Percentiles rank a stretch among this genome's conserved stretches.
These are phyloP conservation scores for Erysimum cheiranthoides DNA, from an alignment of 345 rosid species.

Conservation along the genomic window DNA sequence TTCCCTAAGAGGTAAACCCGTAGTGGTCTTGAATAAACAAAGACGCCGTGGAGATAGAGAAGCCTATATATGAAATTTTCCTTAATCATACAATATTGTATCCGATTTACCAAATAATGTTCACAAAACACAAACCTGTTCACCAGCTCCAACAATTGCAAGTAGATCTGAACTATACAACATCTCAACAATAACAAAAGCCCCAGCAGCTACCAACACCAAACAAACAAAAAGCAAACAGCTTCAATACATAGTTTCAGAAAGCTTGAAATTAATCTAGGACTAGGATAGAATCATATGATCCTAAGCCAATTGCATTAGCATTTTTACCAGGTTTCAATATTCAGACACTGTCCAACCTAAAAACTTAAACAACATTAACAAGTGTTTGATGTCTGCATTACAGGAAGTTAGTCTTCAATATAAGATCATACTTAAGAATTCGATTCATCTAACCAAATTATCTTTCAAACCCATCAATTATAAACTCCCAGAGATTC, in stretches of 20 bases:
- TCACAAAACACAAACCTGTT: conserved; percentile 61
- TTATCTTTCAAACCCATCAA: conserved; percentile 20
- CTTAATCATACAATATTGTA: conserved; percentile 23
- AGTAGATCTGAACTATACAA: conserved; percentile 86
- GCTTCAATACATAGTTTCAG: conserved; percentile 31
- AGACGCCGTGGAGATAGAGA: conserved; percentile 83
- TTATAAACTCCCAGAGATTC: neutral
- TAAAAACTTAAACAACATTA: neutral
- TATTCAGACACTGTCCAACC: conserved; percentile 17
- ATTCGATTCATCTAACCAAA: neutral
- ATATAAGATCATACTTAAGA: conserved; percentile 10
- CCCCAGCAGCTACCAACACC: conserved; percentile 65
- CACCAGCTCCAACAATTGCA: conserved; percentile 97
- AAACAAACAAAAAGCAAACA: conserved; percentile 33
- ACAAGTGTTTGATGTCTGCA: neutral
- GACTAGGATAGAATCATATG: neutral
- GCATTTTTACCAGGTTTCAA: neutral
- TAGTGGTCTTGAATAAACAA: conserved; percentile 75
- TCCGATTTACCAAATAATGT: neutral
- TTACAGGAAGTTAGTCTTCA: conserved; percentile 16
- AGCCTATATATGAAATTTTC: conserved; percentile 54
- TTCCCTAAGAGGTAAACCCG: conserved; percentile 70
- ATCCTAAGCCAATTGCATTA: conserved; percentile 4
- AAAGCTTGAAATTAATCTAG: conserved; percentile 2
- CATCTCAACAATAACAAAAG: conserved; percentile 85